Base-by-base conservation (phyloP, 306 rosid species). In the Vigna hirtella region DNA sequence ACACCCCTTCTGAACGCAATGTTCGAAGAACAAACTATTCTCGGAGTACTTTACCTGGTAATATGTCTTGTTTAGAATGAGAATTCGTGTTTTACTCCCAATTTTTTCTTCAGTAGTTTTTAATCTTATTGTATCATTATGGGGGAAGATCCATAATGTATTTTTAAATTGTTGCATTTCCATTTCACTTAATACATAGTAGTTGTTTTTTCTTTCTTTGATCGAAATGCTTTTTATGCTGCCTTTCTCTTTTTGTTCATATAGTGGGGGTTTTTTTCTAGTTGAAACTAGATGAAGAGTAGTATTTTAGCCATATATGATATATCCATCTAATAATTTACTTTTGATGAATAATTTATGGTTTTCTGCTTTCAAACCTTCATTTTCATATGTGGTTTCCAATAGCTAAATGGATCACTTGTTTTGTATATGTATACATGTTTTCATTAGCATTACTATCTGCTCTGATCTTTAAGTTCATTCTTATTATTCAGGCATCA, bases 1-100 rank as follows among this genome's bases (percentile, higher is more conserved):
- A 82, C 74, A 61, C 89, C 53, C 70, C 69, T 83, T 78, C 88
- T 81, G 96, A 87, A 71, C 91, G 83, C 74, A 84, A 82, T 85
- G 84, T 74, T 61, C 95, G 87, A 56, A 88, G 91, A 87, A 78
- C 86, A 62, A 88, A 87, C 80, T 83, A 87, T 86, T 78, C 93
- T 79, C 86, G 90, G 51, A 87, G 74, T 81, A 71, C 85, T 80
- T 51, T 71, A 57, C 87, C 91, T 76, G 93, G 97, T 91, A 91
- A 88, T 67, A 4, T 72, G 45, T 70, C 45, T 75, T 43, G n/a
- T 66, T 66, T 50, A 18, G 52, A 66, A 5, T 38, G 32, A 66
- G 4, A 34, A 38, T 17, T 38, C 11, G 4, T 66, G 34, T 72
- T 51, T 32, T 4, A 20, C 1, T 45, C 34, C n/a, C 69, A 9